phyloP scores from a whole-genome alignment of 345 rosid species.

The Lenwebbia sp. region DNA sequence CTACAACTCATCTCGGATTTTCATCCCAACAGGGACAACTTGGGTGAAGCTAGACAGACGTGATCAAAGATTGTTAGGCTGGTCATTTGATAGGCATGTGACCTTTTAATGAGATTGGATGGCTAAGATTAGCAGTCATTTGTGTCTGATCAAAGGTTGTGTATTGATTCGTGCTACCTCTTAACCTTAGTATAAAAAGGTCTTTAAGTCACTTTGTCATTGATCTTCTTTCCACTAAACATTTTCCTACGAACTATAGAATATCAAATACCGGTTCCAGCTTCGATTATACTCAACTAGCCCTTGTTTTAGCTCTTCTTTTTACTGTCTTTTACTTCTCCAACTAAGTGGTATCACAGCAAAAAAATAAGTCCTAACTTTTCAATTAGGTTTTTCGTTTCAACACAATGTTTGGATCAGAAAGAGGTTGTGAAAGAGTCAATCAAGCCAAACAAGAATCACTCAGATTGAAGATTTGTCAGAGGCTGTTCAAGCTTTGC shows the following conservation, averaged over 20 bases:
- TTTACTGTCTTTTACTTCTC: neutral
- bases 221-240: neutral
- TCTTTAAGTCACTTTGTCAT: neutral
- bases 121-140: neutral
- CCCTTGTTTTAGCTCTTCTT: neutral
- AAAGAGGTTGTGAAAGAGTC: too few relatives aligned
- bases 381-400: too few relatives aligned
- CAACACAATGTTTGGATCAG: too few relatives aligned
- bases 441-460: too few relatives aligned
- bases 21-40: neutral
- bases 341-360: neutral
- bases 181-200: neutral
- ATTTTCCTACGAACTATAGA: neutral
- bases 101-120: neutral
- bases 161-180: neutral
- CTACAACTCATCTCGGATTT: neutral
- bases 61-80: neutral
- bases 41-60: neutral
- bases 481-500: too few relatives aligned
- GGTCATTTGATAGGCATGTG: neutral
- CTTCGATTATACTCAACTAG: neutral
- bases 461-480: too few relatives aligned
- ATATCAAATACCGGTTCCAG: neutral
- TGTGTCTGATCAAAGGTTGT: neutral
- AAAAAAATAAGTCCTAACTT: too few relatives aligned